Evolutionary conservation across 78 protist species (phyloP), one percentile per base, ranked within the genome.

Genomic region (Dictyostelium intermedium): DNA sequence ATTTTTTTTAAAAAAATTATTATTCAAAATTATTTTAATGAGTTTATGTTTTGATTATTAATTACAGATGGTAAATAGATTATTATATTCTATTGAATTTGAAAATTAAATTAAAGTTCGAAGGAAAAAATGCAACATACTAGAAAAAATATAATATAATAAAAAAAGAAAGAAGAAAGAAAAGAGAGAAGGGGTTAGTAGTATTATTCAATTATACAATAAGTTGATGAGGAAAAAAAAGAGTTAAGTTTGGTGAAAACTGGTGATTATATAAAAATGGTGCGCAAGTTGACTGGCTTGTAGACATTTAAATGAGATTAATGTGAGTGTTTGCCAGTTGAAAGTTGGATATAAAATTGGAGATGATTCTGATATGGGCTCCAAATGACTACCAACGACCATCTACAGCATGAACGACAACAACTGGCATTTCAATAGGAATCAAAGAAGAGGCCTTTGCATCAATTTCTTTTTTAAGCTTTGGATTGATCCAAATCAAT

Each of bases 401-500:
- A 77, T 86, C 92, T 35, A 30, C 34, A 3, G 93, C 47, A 20
- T 18, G 39, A 3, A 79, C 66, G 0, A 18, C 66, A 43, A 66
- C 82, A 13, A 80, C 87, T 47, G 94, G 94, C 9, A 27, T 35
- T 69, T 80, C 87, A 7, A 89, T 23, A 14, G 43, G 41, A 23
- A 80, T 80, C 3, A 70, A 83, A 4, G 60, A 73, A n/a, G 84
- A 79, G 14, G 82, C 37, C 37, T 89, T 89, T 27, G 84, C 60
- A 70, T 89, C 94, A 9, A 89, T 53, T 70, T 89, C 94, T 45
- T 43, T 74, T 83, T 89, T 89, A n/a, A 39, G 30, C 30, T 78
- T 76, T 56, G 73, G 30, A 34, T 80, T 66, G 41, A 85, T 37
- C 63, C 84, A 89, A 56, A 53, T 35, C 11, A 89, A 80, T 27